Evolutionary conservation across 2,329 filamentous ascomycete species (phyloP), one percentile per base, ranked within the genome.

Genomic region (Cladophialophora exuberans): DNA sequence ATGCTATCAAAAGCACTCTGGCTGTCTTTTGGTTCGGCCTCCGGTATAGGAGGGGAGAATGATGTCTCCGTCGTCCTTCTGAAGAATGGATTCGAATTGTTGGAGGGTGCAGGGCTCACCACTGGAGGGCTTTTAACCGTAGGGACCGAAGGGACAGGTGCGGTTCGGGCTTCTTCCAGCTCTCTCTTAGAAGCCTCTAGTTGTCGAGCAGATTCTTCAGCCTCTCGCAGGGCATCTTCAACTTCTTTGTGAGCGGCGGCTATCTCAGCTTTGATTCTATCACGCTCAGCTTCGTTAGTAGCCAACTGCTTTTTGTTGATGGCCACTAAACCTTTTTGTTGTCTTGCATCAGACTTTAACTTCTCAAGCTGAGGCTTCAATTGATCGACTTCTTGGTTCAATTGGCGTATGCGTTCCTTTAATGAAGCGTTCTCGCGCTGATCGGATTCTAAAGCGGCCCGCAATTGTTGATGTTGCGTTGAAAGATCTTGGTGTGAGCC

Each of bases 291-390:
- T 72, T 99, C 94, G 54, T 88, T 90, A 1, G 92, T 97, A 30
- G 87, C 84, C 57, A 97, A 66, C 74, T 99, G 94, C 76, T 99
- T 99, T 80, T 95, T 97, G 76, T 97, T 97, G 75, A 99, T 99
- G 38, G 94, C 92, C 25, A 96, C 93, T 62, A 97, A 80, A 15
- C 94, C 94, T 76, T 96, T 97, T 69, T 97, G 92, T 71, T 97
- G 94, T 36, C 94, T 86, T 22, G 91, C 91, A 65, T 97, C 91
- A 10, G 88, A 90, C 70, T 89, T 91, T 65, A 96, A 81, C 77
- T 97, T 97, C 70, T 99, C 94, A 48, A 99, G 84, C 63, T 93
- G 87, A 26, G 92, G 91, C 71, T 91, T 95, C 35, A 97, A 76
- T 71, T 91, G 87, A 15, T 84, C 81, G 64, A 96, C 86, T 71